These are phyloP conservation scores for Sclerotiophoma versabilis DNA, from an alignment of 2,329 filamentous ascomycete species.

Conservation along the genomic window DNA sequence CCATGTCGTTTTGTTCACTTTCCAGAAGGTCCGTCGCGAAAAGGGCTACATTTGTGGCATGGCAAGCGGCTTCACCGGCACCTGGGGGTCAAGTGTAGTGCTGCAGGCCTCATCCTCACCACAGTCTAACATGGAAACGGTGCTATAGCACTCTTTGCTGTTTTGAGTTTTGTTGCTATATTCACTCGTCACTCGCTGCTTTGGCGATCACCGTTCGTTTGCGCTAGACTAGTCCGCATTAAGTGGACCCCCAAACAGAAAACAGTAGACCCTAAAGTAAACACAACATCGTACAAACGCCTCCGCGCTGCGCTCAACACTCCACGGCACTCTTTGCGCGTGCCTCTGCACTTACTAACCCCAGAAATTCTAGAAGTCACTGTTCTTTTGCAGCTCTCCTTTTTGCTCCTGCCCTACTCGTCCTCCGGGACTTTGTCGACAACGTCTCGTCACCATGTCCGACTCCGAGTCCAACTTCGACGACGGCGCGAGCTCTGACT, in stretches of 20 bases:
- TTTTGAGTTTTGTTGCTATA: background rate
- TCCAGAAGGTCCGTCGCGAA: background rate
- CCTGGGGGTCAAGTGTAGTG: background rate
- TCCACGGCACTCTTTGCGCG: constrained; percentile 10
- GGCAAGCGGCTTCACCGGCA: background rate
- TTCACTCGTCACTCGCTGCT: constrained; percentile 1
- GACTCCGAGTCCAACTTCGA: constrained; percentile 54
- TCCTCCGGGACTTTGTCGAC: constrained; percentile 39
- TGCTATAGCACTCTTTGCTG: too few species aligned
- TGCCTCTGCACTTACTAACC: constrained; percentile 10
- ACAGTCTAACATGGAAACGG: too few species aligned
- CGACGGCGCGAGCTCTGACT: constrained; percentile 54
- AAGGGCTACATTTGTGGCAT: too few species aligned
- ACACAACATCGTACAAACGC: constrained; percentile 14
- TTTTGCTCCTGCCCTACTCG: constrained; percentile 12
- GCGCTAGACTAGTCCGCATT: constrained; percentile 6
- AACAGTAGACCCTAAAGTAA: constrained; percentile 16
- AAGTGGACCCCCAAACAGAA: constrained; percentile 19
- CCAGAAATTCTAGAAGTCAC: background rate
- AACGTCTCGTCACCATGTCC: constrained; percentile 46
- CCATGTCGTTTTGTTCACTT: background rate
- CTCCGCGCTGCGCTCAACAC: constrained; percentile 6
- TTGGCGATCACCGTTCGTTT: constrained; percentile 3
- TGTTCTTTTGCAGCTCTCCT: constrained; percentile 6
- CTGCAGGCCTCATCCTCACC: background rate